Conservation (phyloP, 208 protist species). For the Crithidia brevicula region DNA sequence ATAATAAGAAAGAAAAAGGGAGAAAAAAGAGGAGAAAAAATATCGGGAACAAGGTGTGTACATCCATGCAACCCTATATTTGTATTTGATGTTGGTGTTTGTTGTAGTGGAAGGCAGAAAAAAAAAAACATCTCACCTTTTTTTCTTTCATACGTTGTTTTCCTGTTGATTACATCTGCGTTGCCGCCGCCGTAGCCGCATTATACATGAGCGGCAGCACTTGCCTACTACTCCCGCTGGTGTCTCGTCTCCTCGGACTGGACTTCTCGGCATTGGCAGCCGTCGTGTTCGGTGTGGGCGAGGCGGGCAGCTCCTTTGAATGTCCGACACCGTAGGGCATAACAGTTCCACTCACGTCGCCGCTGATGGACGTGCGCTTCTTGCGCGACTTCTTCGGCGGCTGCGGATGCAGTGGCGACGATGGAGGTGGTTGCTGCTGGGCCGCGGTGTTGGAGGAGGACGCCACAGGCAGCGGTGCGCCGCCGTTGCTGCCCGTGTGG, state of each 20-base stretch:
- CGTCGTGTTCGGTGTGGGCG: not conserved
- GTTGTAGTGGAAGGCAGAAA: not conserved
- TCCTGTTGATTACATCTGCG: constrained; percentile 21
- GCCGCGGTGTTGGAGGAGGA: not conserved
- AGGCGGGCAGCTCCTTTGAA: not conserved
- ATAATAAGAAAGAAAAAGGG: constrained; percentile 18
- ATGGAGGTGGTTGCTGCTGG: constrained; percentile 7
- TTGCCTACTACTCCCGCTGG: constrained; percentile 1
- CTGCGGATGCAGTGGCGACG: no score
- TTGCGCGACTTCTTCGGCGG: constrained; percentile 10
- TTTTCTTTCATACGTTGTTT: no score
- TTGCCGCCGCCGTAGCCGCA: constrained; percentile 11
- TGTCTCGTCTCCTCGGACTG: constrained; percentile 5
- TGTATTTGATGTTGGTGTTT: no score
- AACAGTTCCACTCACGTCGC: not conserved
- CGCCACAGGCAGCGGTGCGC: not conserved
- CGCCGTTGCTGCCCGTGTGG: constrained; percentile 9
- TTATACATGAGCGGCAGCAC: constrained; percentile 7
- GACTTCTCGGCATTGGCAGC: constrained; percentile 6
- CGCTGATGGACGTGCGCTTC: constrained; percentile 13
- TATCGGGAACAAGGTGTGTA: not conserved
- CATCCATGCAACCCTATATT: not conserved
- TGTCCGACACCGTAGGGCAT: not conserved
- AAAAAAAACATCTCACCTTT: constrained; percentile 3
- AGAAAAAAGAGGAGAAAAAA: not conserved